These are phyloP conservation scores for Quercus phellos DNA, from an alignment of 331 rosid species.

Conservation along the genomic window DNA sequence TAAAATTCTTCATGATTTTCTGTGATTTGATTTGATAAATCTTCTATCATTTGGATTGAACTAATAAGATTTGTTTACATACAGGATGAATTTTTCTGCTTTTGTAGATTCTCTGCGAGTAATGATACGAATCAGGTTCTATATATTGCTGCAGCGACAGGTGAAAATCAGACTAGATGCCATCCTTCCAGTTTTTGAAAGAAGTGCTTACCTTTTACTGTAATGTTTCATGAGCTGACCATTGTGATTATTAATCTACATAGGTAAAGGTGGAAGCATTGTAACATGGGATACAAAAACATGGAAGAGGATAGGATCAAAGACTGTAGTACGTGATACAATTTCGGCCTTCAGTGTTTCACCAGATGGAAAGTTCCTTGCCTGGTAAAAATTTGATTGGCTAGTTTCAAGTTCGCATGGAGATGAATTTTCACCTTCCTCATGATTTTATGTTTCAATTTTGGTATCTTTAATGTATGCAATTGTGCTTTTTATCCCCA, in stretches of 20 bases:
- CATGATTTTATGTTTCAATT: background rate
- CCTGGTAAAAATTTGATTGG: slow-evolving; percentile 52
- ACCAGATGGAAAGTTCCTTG: slow-evolving; percentile 71
- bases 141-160: slow-evolving; percentile 52
- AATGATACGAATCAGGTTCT: slow-evolving; percentile 44
- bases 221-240: slow-evolving; percentile 10
- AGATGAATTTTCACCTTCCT: background rate
- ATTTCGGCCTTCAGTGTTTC: slow-evolving; percentile 71
- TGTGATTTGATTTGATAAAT: background rate
- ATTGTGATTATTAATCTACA: slow-evolving; percentile 6
- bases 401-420: slow-evolving; percentile 1
- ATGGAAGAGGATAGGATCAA: slow-evolving; percentile 68
- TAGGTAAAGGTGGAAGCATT: slow-evolving; percentile 73
- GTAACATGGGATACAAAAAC: slow-evolving; percentile 74
- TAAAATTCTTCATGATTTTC: background rate
- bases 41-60: background rate
- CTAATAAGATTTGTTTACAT: slow-evolving; percentile 30
- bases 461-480: background rate
- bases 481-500: background rate
- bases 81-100: slow-evolving; percentile 70
- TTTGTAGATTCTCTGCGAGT: slow-evolving; percentile 68
- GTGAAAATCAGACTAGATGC: slow-evolving; percentile 23
- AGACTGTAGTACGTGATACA: slow-evolving; percentile 50
- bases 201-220: background rate
- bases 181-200: background rate